Percentiles rank a stretch among this genome's conserved stretches.
These are phyloP conservation scores for Lachancea quebecensis DNA, from an alignment of 805 yeast species.

Conservation along the genomic window DNA sequence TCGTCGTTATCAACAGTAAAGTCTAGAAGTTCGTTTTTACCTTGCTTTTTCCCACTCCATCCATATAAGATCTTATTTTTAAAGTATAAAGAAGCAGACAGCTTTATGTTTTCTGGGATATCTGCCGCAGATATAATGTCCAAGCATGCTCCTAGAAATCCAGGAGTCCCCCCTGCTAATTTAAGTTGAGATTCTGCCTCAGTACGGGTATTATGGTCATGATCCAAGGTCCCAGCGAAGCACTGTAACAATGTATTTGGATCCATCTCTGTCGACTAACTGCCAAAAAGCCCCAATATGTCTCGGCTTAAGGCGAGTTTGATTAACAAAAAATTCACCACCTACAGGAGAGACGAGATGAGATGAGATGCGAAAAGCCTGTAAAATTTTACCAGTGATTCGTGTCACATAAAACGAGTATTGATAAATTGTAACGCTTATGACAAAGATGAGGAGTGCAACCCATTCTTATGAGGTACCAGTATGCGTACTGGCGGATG, in stretches of 20 bases:
- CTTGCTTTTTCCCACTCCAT: constrained; percentile 42
- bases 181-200: constrained; percentile 66
- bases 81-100: constrained; percentile 75
- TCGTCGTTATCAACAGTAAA: constrained; percentile 56
- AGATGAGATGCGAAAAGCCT: background rate
- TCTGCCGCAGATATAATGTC: constrained; percentile 57
- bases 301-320: too few relatives aligned
- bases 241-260: constrained; percentile 60
- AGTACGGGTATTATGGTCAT: constrained; percentile 51
- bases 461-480: too few relatives aligned
- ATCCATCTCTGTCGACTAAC: constrained; percentile 47
- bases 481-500: too few relatives aligned
- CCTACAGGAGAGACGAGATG: background rate
- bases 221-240: constrained; percentile 71
- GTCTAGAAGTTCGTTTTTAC: constrained; percentile 26
- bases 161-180: constrained; percentile 51
- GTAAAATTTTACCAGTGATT: background rate
- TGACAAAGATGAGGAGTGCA: too few relatives aligned
- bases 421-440: too few relatives aligned
- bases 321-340: too few relatives aligned
- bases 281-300: background rate
- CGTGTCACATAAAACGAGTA: too few relatives aligned
- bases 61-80: constrained; percentile 63
- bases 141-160: constrained; percentile 76
- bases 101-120: constrained; percentile 45